These are phyloP conservation scores for maize (Zea mays) DNA, from an alignment of 176 grass and related monocot species.

Conservation along the genomic window Zm-B73-REFERENCE-NAM-5.0 NC_050100.1:8253001-8253500, in stretches of 20 bases:
- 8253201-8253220: slow-evolving; percentile 77
- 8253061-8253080: slow-evolving; percentile 80
- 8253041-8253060: slow-evolving; percentile 97
- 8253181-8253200: slow-evolving; percentile 48
- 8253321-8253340: slow-evolving; percentile 94
- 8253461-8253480: neutral
- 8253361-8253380: slow-evolving; percentile 86
- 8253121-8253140: slow-evolving; percentile 81
- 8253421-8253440: slow-evolving; percentile 54
- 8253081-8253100: slow-evolving; percentile 63
- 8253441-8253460: neutral
- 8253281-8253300: slow-evolving; percentile 82
- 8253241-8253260: slow-evolving; percentile 60
- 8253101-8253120: slow-evolving; percentile 64
- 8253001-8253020: slow-evolving; percentile 40
- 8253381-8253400: neutral
- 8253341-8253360: slow-evolving; percentile 97
- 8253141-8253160: slow-evolving; percentile 64
- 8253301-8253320: slow-evolving; percentile 66
- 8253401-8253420: neutral
- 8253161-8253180: slow-evolving; percentile 84
- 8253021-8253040: slow-evolving; percentile 82
- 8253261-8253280: slow-evolving; percentile 82
- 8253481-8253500: no score
- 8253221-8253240: slow-evolving; percentile 69